Percentiles rank a stretch among this genome's conserved stretches.
phyloP scores from a whole-genome alignment of 2,329 filamentous ascomycete genomes.

The Fusarium agapanthi region DNA sequence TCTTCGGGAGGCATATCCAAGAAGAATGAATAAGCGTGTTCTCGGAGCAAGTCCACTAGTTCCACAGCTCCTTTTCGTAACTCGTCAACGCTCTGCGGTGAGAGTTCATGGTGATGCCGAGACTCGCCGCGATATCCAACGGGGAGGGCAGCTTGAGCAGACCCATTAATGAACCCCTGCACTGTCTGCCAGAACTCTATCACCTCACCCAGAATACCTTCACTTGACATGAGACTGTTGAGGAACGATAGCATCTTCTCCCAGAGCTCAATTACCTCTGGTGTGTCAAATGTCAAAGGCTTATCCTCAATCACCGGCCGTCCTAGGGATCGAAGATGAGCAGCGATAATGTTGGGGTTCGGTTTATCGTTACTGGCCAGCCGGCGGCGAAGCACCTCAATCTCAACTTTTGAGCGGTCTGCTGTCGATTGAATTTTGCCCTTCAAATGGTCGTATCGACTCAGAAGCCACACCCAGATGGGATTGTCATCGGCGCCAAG shows the following conservation, averaged over 20 bases:
- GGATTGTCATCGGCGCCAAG: constrained; percentile 95
- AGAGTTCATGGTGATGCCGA: constrained; percentile 80
- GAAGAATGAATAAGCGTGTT: constrained; percentile 84
- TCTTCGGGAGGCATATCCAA: constrained; percentile 89
- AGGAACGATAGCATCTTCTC: constrained; percentile 84
- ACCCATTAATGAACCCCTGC: constrained; percentile 88
- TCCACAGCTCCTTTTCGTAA: constrained; percentile 82
- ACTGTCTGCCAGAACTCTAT: constrained; percentile 94
- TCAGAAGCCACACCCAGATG: constrained; percentile 94
- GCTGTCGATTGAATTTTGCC: constrained; percentile 82
- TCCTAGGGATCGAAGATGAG: constrained; percentile 78
- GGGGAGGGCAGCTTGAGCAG: constrained; percentile 81
- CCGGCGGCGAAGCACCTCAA: constrained; percentile 86
- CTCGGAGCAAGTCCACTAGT: constrained; percentile 83
- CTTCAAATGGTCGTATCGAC: constrained; percentile 88
- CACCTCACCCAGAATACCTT: constrained; percentile 87
- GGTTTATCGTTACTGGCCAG: constrained; percentile 80
- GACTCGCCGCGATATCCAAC: constrained; percentile 84
- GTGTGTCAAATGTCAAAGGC: constrained; percentile 74
- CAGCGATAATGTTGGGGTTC: constrained; percentile 72
- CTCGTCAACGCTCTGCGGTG: constrained; percentile 73
- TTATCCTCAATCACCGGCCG: constrained; percentile 72
- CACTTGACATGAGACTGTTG: constrained; percentile 75
- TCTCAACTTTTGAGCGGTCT: constrained; percentile 88
- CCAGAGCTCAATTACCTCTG: constrained; percentile 89